Base-by-base conservation (phyloP, 176 grass and related monocot species). In the Tuctoria greenei region DNA sequence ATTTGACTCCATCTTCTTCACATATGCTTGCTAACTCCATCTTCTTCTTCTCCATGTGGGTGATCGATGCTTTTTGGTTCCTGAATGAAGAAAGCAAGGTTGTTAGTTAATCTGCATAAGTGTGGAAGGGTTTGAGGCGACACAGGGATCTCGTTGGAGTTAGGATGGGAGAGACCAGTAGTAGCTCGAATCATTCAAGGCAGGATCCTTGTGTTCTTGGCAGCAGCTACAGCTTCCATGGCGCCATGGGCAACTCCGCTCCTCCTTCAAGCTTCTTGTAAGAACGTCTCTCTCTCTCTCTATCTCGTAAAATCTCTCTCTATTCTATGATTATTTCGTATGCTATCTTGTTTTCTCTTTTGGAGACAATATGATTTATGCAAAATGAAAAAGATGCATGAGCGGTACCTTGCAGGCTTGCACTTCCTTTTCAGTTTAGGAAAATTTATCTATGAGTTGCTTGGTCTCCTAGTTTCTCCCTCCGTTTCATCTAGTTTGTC, bases 201-300 rank as follows among this genome's bases (percentile, higher is more conserved):
- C 84, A 76, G 66, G 59, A 52, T 68, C 69, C 54, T 38, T 82
- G 52, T 79, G 63, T 69, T 69, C 56, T 88, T 75, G 81, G 58
- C 10, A 61, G 58, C 10, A 61, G 25, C 37, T 72, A 80, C 76
- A 76, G 72, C 84, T 87, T 87, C 81, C 76, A 75, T 50, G 81
- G 70, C 61, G 60, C 78, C 73, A 50, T 82, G 42, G 24, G 62
- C 75, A 83, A 23, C 85, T 67, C 80, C 47, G 63, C 61, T 24
- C 66, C 78, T 67, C 31, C 80, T 38, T 61, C 85, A 10, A 85
- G 74, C 67, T 85, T 88, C 79, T 85, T 88, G 89, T 88, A 76
- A 81, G 77, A 66, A 6, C 8, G 0, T 5, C 42, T 6, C 37
- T 67, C 11, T 36, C 58, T 71, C 47, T 39, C 61, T 17, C 6